These are phyloP conservation scores for Edaphochlamys debaryana DNA, from an alignment of 139 green algal species.

Conservation along the genomic window DNA sequence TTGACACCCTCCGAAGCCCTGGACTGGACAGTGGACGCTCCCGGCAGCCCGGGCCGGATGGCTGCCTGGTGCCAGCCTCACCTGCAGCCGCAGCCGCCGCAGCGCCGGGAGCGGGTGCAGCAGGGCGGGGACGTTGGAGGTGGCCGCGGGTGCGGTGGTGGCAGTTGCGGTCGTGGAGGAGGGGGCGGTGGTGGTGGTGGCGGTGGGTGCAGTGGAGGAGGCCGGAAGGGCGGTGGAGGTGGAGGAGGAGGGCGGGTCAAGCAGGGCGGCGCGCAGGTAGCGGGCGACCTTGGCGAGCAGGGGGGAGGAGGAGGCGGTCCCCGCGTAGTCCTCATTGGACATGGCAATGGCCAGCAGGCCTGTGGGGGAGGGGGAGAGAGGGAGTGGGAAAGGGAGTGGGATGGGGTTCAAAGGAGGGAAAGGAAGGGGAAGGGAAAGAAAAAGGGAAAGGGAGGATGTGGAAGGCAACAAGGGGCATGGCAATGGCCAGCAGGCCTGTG, in stretches of 20 bases:
- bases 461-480: neutral
- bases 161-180: neutral
- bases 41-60: too few relatives aligned
- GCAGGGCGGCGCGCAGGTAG: constrained; percentile 40
- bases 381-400: neutral
- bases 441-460: neutral
- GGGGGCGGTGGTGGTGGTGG: neutral
- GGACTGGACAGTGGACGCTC: too few relatives aligned
- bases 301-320: constrained; percentile 52
- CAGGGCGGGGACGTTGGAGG: neutral
- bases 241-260: neutral
- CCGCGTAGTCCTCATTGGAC: constrained; percentile 54
- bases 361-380: neutral
- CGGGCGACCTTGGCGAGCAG: constrained; percentile 34
- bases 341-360: constrained; percentile 59
- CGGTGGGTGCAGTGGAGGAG: neutral
- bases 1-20: too few relatives aligned
- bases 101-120: neutral
- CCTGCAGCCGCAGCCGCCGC: neutral
- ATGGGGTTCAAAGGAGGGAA: neutral
- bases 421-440: neutral
- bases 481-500: neutral
- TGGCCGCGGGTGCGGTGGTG: neutral
- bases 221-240: neutral
- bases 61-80: too few relatives aligned